Percentiles rank a stretch among this genome's conserved stretches.
phyloP scores from a whole-genome alignment of 2,329 filamentous ascomycete genomes.

The Ascochyta viciae-villosae region DNA sequence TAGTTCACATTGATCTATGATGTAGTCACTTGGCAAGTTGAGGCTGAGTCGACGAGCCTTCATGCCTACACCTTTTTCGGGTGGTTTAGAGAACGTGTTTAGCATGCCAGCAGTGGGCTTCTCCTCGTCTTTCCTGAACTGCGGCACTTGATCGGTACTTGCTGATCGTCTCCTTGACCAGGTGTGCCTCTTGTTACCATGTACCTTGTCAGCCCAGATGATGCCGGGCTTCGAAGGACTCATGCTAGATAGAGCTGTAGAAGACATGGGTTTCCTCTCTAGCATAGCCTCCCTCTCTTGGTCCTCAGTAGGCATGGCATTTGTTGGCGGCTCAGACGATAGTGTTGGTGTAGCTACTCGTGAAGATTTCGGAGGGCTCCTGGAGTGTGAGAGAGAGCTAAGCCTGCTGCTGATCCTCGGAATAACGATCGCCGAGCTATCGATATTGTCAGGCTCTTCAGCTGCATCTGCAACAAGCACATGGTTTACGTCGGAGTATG shows the following conservation, averaged over 20 bases:
- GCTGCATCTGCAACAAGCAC: background rate
- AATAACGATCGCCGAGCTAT: constrained; percentile 29
- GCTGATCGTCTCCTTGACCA: constrained; percentile 45
- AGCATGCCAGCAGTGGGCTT: constrained; percentile 43
- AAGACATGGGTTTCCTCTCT: constrained; percentile 36
- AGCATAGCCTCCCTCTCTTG: constrained; percentile 18
- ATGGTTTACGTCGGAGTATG: background rate
- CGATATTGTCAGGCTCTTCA: background rate
- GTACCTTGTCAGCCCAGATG: constrained; percentile 38
- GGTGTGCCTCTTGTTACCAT: constrained; percentile 27
- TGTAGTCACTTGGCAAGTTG: constrained; percentile 75
- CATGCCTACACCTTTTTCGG: constrained; percentile 74
- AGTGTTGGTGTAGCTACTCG: constrained; percentile 46
- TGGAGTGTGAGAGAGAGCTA: constrained; percentile 49
- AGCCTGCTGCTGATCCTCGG: constrained; percentile 38
- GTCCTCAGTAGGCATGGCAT: constrained; percentile 35
- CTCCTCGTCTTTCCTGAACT: constrained; percentile 30
- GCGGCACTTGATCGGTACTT: constrained; percentile 46
- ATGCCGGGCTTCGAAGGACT: constrained; percentile 34
- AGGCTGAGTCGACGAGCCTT: constrained; percentile 81
- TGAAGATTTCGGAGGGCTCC: constrained; percentile 48
- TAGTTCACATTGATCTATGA: constrained; percentile 73
- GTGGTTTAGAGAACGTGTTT: constrained; percentile 51
- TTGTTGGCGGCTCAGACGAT: constrained; percentile 46
- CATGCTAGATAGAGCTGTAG: constrained; percentile 41